These are phyloP conservation scores for Plasmopara viticola DNA, from an alignment of 352 stramenopile species.

Conservation along the genomic window DNA sequence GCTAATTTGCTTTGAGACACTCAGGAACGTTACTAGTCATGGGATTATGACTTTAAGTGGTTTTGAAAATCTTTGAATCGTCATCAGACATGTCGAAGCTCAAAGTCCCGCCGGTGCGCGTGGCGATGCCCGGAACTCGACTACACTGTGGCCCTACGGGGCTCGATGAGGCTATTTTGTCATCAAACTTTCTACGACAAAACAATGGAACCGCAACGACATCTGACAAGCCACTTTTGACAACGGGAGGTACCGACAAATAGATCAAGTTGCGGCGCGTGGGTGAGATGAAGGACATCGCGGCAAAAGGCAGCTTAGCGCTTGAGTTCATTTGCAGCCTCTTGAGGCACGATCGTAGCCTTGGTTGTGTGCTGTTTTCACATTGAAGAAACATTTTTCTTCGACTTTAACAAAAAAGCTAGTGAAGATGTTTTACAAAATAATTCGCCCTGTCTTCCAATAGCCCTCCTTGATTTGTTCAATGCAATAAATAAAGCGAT, in stretches of 20 bases:
- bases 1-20: no score
- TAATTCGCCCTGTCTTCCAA: no score
- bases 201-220: background rate
- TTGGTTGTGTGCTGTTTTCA: conserved; percentile 92
- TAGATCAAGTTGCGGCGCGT: conserved; percentile 85
- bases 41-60: no score
- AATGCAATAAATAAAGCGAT: no score
- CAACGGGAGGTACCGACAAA: conserved; percentile 76
- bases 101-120: conserved; percentile 45
- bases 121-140: conserved; percentile 78
- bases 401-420: no score
- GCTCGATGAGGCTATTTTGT: conserved; percentile 82
- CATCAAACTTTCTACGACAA: conserved; percentile 64
- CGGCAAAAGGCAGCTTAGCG: conserved; percentile 6
- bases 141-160: conserved; percentile 82
- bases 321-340: conserved; percentile 82
- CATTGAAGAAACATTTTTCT: no score
- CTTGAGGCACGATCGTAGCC: conserved; percentile 81
- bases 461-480: no score
- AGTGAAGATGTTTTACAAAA: no score
- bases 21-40: no score
- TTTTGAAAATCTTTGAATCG: no score
- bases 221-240: conserved; percentile 32
- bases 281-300: conserved; percentile 5
- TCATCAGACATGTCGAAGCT: no score